phyloP scores from a whole-genome alignment of 140 eudicot species.

The Stevia rebaudiana region DNA sequence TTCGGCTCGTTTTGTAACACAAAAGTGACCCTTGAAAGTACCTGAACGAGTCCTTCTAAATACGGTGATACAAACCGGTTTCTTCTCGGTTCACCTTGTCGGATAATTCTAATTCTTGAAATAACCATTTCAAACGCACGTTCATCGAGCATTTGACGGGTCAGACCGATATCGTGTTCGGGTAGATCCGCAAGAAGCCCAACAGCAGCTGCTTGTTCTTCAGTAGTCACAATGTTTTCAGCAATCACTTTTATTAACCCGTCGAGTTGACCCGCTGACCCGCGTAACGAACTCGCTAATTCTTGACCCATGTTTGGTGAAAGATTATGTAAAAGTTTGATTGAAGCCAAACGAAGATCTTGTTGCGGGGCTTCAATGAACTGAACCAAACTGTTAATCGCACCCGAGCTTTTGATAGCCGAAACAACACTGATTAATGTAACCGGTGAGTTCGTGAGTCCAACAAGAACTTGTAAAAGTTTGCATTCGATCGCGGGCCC shows the following conservation, averaged over 20 bases:
- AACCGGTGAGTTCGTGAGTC: slow-evolving; percentile 69
- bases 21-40: slow-evolving; percentile 66
- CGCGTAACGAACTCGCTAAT: slow-evolving; percentile 64
- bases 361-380: slow-evolving; percentile 85
- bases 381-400: slow-evolving; percentile 77
- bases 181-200: slow-evolving; percentile 88
- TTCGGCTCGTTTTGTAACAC: slow-evolving; percentile 59
- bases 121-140: slow-evolving; percentile 62
- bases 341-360: slow-evolving; percentile 72
- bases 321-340: slow-evolving; percentile 66
- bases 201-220: slow-evolving; percentile 90
- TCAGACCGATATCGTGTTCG: slow-evolving; percentile 65
- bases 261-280: slow-evolving; percentile 76
- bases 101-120: slow-evolving; percentile 51
- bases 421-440: slow-evolving; percentile 58
- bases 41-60: slow-evolving; percentile 80
- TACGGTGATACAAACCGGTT: slow-evolving; percentile 79
- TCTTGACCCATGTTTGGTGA: slow-evolving; percentile 86
- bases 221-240: slow-evolving; percentile 59
- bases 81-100: slow-evolving; percentile 79
- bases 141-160: slow-evolving; percentile 74
- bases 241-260: slow-evolving; percentile 53
- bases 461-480: slow-evolving; percentile 84
- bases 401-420: slow-evolving; percentile 91
- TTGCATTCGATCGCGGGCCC: slow-evolving; percentile 88